phyloP scores from a whole-genome alignment of 352 stramenopile genomes.

The Phytophthora pisi region DNA sequence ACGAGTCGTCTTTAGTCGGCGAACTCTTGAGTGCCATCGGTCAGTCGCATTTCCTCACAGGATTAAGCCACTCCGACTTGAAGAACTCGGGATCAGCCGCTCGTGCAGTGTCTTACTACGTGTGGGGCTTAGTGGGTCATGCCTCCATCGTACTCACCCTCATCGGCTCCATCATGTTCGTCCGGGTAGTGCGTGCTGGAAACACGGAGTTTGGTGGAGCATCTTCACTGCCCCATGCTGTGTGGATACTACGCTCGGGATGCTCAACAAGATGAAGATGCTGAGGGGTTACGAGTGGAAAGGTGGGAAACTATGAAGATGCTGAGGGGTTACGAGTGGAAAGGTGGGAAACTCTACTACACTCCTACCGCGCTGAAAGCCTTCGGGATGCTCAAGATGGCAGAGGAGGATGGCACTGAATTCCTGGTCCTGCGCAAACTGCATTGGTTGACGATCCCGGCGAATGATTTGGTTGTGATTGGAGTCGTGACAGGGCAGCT shows the following conservation, averaged over 20 bases:
- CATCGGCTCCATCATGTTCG: neutral
- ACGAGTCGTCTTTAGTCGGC: conserved; percentile 26
- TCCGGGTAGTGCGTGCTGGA: neutral
- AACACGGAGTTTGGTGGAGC: neutral
- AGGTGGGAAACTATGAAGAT: neutral
- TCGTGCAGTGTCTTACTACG: neutral
- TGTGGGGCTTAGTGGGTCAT: conserved; percentile 1
- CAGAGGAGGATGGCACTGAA: conserved; percentile 6
- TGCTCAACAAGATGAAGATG: neutral
- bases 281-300: neutral
- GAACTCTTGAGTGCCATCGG: conserved; percentile 13
- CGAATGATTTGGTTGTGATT: conserved; percentile 2
- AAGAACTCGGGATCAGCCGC: neutral
- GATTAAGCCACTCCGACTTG: conserved; percentile 17
- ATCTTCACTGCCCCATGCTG: neutral
- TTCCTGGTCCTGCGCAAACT: conserved; percentile 20
- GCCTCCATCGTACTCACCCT: neutral
- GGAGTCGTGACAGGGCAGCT: neutral
- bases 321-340: neutral
- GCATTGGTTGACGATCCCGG: conserved; percentile 10
- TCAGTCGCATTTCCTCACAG: conserved; percentile 19
- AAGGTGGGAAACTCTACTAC: conserved; percentile 2
- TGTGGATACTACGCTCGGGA: conserved; percentile 1
- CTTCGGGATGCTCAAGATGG: neutral
- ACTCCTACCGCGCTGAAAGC: neutral